Conservation (phyloP, 306 rosid genomes). For the Prunus mongolica region DNA sequence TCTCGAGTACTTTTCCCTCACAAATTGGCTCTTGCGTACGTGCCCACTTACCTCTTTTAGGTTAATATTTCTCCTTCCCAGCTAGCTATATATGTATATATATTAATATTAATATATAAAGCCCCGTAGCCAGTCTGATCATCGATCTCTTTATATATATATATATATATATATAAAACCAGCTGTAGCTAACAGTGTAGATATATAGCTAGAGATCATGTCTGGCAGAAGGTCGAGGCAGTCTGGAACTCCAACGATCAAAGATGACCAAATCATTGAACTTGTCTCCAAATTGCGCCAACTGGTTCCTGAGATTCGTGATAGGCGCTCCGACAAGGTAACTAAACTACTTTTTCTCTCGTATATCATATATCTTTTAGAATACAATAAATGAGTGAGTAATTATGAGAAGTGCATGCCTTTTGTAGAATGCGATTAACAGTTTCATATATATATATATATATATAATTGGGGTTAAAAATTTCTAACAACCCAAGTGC, state of each 20-base stretch:
- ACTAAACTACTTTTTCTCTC: not conserved
- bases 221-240: slow-evolving; percentile 96
- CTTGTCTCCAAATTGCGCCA: slow-evolving; percentile 93
- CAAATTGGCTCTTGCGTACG: not conserved
- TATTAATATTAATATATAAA: not conserved
- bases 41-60: not conserved
- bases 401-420: no score
- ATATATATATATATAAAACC: not conserved
- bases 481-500: not conserved
- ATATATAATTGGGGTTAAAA: not conserved
- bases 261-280: slow-evolving; percentile 94
- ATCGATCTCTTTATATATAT: not conserved
- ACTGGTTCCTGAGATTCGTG: slow-evolving; percentile 92
- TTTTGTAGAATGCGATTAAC: no score
- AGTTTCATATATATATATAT: no score
- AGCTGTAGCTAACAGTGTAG: not conserved
- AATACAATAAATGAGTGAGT: no score
- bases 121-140: not conserved
- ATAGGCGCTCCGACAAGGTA: slow-evolving; percentile 90
- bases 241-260: slow-evolving; percentile 60
- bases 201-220: slow-evolving; percentile 32
- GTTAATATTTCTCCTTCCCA: not conserved
- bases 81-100: not conserved
- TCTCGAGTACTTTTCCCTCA: not conserved
- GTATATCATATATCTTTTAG: no score